Percentiles rank a stretch among this genome's conserved stretches.
Evolutionary conservation across 1,284 basidiomycete genomes (phyloP).

Genomic region (Sporisorium exsertum): DNA sequence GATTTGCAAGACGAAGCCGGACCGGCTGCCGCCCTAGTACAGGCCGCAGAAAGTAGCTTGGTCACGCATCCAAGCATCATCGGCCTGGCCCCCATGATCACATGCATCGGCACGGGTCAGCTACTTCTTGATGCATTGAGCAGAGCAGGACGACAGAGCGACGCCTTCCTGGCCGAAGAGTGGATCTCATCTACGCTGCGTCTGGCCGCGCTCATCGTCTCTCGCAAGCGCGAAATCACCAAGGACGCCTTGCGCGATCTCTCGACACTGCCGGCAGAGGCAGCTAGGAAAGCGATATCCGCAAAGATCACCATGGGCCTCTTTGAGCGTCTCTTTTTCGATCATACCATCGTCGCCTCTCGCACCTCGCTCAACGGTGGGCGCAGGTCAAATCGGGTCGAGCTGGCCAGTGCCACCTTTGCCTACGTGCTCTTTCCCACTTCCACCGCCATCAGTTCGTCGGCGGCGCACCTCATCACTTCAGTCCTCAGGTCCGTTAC

Average conservation of each 20-base stretch:
- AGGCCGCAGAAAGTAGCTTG: constrained; percentile 77
- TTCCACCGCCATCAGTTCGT: constrained; percentile 47
- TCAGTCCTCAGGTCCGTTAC: constrained; percentile 45
- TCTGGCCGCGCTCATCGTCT: constrained; percentile 71
- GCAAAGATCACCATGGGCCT: constrained; percentile 40
- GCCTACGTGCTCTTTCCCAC: constrained; percentile 46
- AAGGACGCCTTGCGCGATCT: constrained; percentile 42
- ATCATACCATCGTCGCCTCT: constrained; percentile 49
- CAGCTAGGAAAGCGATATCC: constrained; percentile 38
- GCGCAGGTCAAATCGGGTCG: constrained; percentile 41
- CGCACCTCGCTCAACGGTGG: constrained; percentile 28
- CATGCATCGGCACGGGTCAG: constrained; percentile 76
- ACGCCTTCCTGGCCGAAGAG: constrained; percentile 77
- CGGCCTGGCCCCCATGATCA: constrained; percentile 80
- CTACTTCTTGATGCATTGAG: constrained; percentile 76
- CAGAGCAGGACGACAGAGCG: constrained; percentile 76
- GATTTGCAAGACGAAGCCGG: constrained; percentile 65
- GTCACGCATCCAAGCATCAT: constrained; percentile 79
- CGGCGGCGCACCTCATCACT: constrained; percentile 58
- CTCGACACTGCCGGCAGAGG: constrained; percentile 41
- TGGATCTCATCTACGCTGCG: constrained; percentile 78
- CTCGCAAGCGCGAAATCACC: constrained; percentile 39
- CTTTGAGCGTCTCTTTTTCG: constrained; percentile 56
- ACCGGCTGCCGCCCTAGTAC: constrained; percentile 47
- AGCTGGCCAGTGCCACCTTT: constrained; percentile 52